Evolutionary conservation across 163 green algal genomes (phyloP), one percentile per base, ranked within the genome.

Genomic region (Volvox carteri): DNA sequence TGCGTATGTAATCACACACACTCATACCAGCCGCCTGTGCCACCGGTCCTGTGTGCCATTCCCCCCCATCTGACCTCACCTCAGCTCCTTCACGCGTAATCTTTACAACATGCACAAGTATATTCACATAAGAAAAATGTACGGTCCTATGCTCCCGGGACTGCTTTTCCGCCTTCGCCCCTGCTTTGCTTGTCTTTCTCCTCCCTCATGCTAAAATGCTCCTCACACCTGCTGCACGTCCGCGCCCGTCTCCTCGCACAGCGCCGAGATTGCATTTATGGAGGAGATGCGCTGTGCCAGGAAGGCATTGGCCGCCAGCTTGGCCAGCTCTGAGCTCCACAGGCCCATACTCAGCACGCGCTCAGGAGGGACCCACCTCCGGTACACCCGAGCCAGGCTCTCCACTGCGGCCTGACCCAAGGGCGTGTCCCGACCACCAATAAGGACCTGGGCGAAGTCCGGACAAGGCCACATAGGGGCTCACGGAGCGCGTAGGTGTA

Each of bases 221-320:
- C 78, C 9, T 6, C 23, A 42, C 67, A 93, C 89, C 79, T 93
- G 76, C 73, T 87, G n/a, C 33, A 94, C 70, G 54, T 93, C 91
- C 4, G 91, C 89, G 56, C 91, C 91, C 28, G 91, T 93, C 28
- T 77, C 89, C 90, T 93, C 95, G 83, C 95, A 97, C 8, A 97
- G 91, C 23, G 95, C 95, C 12, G 92, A 94, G n/a, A 97, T 96
- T 73, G 95, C 78, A 87, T 97, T 97, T 65, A 97, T 93, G 52
- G 95, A 97, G 30, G 95, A 97, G 86, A 99, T 98, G 81, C 97
- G 92, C 93, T 99, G 97, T 39, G 97, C 97, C 58, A 99, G 94
- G 90, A 99, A 96, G 44, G 97, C 97, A 92, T 99, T 99, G 85
- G 97, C 97, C 4, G 90, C 60, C 90, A 93, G 84, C 90, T 97